Base-by-base conservation (phyloP, 2,329 filamentous ascomycete species). In the Mollisiaceae sp. region DNA sequence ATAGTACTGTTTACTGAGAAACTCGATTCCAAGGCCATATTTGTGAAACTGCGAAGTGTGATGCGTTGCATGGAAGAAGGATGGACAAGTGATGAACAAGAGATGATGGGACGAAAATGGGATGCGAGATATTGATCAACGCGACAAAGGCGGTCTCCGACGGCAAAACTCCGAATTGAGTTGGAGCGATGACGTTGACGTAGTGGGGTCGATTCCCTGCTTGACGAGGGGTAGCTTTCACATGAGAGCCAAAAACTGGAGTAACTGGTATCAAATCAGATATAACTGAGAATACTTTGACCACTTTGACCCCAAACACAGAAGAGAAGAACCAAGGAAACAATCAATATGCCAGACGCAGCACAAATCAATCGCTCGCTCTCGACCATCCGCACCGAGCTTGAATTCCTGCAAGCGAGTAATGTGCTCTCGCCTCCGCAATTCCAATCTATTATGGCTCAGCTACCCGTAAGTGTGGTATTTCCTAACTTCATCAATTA, bases 401-500 rank as follows among this genome's bases (percentile, higher is more conserved):
- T 76, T 12, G 74, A 77, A 62, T 77, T 71, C 66, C 69, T 77
- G 14, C 71, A 74, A 50, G 73, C 74, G 36, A 67, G 67, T 18
- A 73, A 73, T 39, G 71, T 76, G 2, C 58, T 77, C 5, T 69
- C 67, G 22, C 69, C 70, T 1, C 65, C 71, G n/a, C 76, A 77
- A 64, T 71, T 75, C 32, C 67, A 76, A 41, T 73, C 70, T 8
- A 77, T 77, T 43, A 69, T 73, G 67, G 74, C 74, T 27, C 76
- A 77, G 63, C 65, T 77, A n/a, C 75, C 76, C 11, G 75, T 76
- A 68, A 22, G 64, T 32, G 6, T 9, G 20, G 20, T n/a, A 43
- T 63, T 60, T 67, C 64, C 39, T 43, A 36, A 58, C 8, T 47
- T 4, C 2, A 22, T 47, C 8, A 18, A n/a, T 47, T 15, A 47